phyloP scores from a whole-genome alignment of 1,284 basidiomycete species.

The Ustilago lituana region DNA sequence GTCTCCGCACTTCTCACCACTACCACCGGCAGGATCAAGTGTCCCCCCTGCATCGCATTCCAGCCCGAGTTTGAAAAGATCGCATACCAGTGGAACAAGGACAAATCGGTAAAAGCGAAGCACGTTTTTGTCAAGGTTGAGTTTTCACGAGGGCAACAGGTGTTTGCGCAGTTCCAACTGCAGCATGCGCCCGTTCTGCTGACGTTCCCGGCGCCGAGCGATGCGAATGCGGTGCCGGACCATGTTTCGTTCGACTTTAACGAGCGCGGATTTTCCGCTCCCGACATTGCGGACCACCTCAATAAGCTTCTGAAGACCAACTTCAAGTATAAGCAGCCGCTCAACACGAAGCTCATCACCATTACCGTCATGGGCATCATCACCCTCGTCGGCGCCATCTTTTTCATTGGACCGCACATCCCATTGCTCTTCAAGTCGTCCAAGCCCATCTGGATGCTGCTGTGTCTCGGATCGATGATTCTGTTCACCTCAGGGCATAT shows the following conservation, averaged over 20 bases:
- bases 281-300: slow-evolving; percentile 37
- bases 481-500: slow-evolving; percentile 74
- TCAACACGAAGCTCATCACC: slow-evolving; percentile 46
- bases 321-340: slow-evolving; percentile 49
- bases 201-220: slow-evolving; percentile 45
- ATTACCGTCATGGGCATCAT: slow-evolving; percentile 19
- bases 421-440: slow-evolving; percentile 15
- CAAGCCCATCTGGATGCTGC: slow-evolving; percentile 48
- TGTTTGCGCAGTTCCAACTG: slow-evolving; percentile 54
- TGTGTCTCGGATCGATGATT: slow-evolving; percentile 52
- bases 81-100: slow-evolving; percentile 46
- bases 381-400: slow-evolving; percentile 14
- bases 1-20: slow-evolving; percentile 54
- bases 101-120: slow-evolving; percentile 27
- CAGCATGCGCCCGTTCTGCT: slow-evolving; percentile 56
- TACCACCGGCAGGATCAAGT: slow-evolving; percentile 44
- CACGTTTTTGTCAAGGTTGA: slow-evolving; percentile 57
- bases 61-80: slow-evolving; percentile 55
- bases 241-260: slow-evolving; percentile 57
- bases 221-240: slow-evolving; percentile 22
- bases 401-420: slow-evolving; percentile 39
- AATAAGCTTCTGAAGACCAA: slow-evolving; percentile 27
- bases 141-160: slow-evolving; percentile 39
- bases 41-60: slow-evolving; percentile 52
- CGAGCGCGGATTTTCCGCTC: slow-evolving; percentile 43